Evolutionary conservation across 176 grass and related monocot genomes (phyloP), one percentile per base, ranked within the genome.

Genomic region (Oryza meyeriana): DNA sequence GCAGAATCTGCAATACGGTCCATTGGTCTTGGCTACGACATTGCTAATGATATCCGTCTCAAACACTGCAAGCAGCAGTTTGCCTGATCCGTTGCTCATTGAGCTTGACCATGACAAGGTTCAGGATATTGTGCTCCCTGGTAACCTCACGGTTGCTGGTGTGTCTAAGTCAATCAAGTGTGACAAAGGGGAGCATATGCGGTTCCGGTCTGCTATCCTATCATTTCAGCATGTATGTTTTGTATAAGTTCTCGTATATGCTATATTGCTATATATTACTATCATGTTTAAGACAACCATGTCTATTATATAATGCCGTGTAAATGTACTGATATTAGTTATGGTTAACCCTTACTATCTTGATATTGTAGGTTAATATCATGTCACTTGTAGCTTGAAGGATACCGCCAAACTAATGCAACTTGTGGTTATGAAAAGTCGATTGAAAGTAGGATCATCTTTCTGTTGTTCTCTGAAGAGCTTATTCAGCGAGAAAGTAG

Each of bases 11-110:
- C 96, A 12, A 88, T 93, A 44, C 79, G 81, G 3, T 91, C 96
- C 42, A 91, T 98, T 12, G 96, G 93, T 18, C 74, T 98, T 41
- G 96, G 96, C 59, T 98, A 95, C 45, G 96, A 98, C 62, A 65
- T 98, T 35, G 85, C 87, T 3, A 86, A 26, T 26, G 96, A 98
- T 85, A 58, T 93, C 71, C 86, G 91, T n/a, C 87, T 98, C 75
- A 98, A 95, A 81, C 87, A 40, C 66, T 98, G 96, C 89, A 93
- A 93, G 79, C 87, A 88, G 72, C 17, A 34, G 42, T 30, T 55
- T 11, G 20, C 25, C 87, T 9, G 89, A 97, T 78, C 87, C 91
- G 14, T 85, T 66, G 30, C 88, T 98, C 79, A 93, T 98, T 48
- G 90, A 95, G 63, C 83, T 98, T n/a, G 87, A 89, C 66, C 84